Conservation (phyloP, 305 asterid species). For the Fraxinus floribunda region DNA sequence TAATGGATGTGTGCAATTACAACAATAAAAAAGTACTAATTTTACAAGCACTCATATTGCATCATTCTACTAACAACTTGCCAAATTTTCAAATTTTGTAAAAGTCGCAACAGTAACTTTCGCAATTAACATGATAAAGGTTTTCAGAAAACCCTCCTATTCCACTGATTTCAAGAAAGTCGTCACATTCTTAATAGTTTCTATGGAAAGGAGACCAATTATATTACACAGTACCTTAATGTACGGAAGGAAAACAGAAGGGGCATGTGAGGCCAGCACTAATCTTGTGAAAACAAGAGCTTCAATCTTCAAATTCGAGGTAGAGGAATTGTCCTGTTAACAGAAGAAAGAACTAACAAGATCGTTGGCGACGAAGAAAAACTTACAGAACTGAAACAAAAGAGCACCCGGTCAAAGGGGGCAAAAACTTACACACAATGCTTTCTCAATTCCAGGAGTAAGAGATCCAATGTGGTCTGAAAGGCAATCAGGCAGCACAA, state of each 20-base stretch:
- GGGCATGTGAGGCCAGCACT: conserved; percentile 84
- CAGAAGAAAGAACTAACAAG: conserved; percentile 15
- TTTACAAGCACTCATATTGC: neutral
- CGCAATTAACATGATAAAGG: neutral
- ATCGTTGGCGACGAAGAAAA: neutral
- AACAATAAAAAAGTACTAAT: neutral
- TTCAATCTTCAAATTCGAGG: conserved; percentile 94
- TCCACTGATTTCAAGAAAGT: neutral
- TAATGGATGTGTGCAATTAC: neutral
- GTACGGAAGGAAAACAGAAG: conserved; percentile 91
- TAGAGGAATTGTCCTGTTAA: conserved; percentile 92
- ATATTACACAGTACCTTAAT: conserved; percentile 64
- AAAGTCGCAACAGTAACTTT: neutral
- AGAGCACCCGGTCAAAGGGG: conserved; percentile 16
- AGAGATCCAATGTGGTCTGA: conserved; percentile 97
- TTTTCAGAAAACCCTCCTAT: neutral
- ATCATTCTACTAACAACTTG: neutral
- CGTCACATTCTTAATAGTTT: conserved; percentile 10
- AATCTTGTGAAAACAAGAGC: conserved; percentile 95
- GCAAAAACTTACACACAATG: conserved; percentile 71
- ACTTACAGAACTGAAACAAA: conserved; percentile 11
- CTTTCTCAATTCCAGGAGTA: conserved; percentile 92
- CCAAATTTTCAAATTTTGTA: neutral
- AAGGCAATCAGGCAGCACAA: conserved; percentile 98
- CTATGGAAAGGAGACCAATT: conserved; percentile 5